phyloP scores from a whole-genome alignment of 2,329 filamentous ascomycete genomes.

The Trichoderma gracile region DNA sequence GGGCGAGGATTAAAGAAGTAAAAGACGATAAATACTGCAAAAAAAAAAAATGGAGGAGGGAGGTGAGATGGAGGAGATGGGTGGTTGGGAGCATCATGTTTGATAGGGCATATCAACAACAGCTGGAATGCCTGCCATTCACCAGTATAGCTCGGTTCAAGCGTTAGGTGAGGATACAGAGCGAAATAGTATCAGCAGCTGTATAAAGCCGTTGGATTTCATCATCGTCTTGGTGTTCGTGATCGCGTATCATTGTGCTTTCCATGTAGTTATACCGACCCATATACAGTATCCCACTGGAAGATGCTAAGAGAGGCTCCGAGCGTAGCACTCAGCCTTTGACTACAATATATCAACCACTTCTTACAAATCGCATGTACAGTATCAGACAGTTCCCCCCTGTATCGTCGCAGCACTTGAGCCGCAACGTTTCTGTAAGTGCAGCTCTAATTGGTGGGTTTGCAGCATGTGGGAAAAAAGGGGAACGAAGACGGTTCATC shows the following conservation, averaged over 20 bases:
- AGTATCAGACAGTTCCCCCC: background rate
- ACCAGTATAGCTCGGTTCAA: too few species aligned
- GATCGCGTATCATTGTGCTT: too few species aligned
- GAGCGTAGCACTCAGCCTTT: too few species aligned
- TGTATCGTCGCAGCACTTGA: background rate
- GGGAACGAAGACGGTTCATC: background rate
- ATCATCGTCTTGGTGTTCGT: too few species aligned
- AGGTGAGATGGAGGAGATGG: background rate
- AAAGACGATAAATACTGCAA: slow-evolving; percentile 29
- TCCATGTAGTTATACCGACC: too few species aligned
- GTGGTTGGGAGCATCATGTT: background rate
- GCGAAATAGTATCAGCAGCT: too few species aligned
- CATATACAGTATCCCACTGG: too few species aligned
- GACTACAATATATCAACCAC: too few species aligned
- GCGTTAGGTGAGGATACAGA: background rate
- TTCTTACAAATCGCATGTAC: too few species aligned
- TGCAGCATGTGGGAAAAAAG: background rate
- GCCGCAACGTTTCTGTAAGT: slow-evolving; percentile 11
- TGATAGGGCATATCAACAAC: slow-evolving; percentile 14
- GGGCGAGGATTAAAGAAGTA: slow-evolving; percentile 36
- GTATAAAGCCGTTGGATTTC: too few species aligned
- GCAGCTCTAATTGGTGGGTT: slow-evolving; percentile 2
- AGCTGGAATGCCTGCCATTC: background rate
- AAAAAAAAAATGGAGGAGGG: slow-evolving; percentile 1
- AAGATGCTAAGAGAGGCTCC: too few species aligned